Evolutionary conservation across 108 stramenopile species (phyloP).

Genomic region (Conticribra guillardii): DNA sequence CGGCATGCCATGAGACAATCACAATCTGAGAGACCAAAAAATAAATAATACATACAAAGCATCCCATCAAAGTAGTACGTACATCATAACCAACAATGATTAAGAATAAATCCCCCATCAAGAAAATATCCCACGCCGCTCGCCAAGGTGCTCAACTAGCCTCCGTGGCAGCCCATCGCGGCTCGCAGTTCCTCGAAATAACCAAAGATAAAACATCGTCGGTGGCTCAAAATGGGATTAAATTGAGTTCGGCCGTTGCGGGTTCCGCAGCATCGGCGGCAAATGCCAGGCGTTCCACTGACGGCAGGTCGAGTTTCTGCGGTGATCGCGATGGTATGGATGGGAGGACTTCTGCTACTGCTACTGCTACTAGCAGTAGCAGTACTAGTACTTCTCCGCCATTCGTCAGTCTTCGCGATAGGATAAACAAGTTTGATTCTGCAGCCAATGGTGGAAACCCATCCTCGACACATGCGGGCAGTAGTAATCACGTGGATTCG

Average conservation of each 20-base stretch:
- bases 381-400: too few relatives aligned
- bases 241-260: slow-evolving; percentile 1
- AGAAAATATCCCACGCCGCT: slow-evolving; percentile 31
- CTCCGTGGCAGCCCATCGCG: slow-evolving; percentile 21
- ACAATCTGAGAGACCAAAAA: too few relatives aligned
- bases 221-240: slow-evolving; percentile 12
- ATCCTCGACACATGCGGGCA: too few relatives aligned
- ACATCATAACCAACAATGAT: not conserved
- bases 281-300: too few relatives aligned
- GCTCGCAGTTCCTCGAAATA: slow-evolving; percentile 23
- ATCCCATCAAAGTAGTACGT: too few relatives aligned
- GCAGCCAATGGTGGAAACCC: slow-evolving; percentile 8
- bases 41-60: too few relatives aligned
- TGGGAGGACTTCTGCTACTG: too few relatives aligned
- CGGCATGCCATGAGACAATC: too few relatives aligned
- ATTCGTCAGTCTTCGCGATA: slow-evolving; percentile 20
- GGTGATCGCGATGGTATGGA: too few relatives aligned
- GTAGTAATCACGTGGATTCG: not conserved
- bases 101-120: slow-evolving; percentile 27
- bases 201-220: slow-evolving; percentile 13
- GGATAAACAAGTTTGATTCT: slow-evolving; percentile 27
- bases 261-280: too few relatives aligned
- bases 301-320: too few relatives aligned
- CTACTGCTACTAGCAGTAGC: slow-evolving; percentile 16
- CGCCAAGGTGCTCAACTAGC: slow-evolving; percentile 21